Evolutionary conservation across 768 basidiomycete genomes (phyloP).

Genomic region (Clitopilus passeckerianus): DNA sequence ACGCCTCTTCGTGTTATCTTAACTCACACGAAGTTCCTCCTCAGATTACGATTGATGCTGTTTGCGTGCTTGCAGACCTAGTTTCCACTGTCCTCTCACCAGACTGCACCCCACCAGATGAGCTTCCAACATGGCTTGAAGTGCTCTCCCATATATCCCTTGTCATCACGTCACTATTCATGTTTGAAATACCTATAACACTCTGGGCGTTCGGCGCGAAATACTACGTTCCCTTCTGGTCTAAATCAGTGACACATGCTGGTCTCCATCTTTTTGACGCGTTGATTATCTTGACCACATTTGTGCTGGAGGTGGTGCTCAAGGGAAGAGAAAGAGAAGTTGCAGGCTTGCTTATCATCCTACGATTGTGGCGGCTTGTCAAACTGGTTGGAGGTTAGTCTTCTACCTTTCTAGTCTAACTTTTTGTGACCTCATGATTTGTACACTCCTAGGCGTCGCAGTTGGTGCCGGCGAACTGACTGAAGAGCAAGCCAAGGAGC

Average conservation of each 20-base stretch:
- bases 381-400: conserved; percentile 56
- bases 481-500: conserved; percentile 45
- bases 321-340: conserved; percentile 68
- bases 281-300: conserved; percentile 64
- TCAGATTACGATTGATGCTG: conserved; percentile 59
- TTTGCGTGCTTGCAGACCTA: conserved; percentile 70
- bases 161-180: conserved; percentile 65
- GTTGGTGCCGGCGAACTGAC: conserved; percentile 70
- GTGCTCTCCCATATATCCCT: conserved; percentile 59
- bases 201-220: conserved; percentile 61
- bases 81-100: conserved; percentile 60
- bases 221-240: conserved; percentile 62
- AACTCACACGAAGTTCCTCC: background rate
- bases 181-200: conserved; percentile 70
- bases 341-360: conserved; percentile 60
- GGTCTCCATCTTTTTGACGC: conserved; percentile 73
- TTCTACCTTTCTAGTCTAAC: background rate
- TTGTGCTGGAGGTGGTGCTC: conserved; percentile 65
- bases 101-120: conserved; percentile 41
- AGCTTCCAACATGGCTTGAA: conserved; percentile 54
- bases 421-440: background rate
- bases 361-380: conserved; percentile 79
- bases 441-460: conserved; percentile 49
- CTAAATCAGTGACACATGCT: conserved; percentile 41
- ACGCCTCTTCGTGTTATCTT: conserved; percentile 2